Conservation (phyloP, 1,284 basidiomycete species). For the Grifola frondosa region DNA sequence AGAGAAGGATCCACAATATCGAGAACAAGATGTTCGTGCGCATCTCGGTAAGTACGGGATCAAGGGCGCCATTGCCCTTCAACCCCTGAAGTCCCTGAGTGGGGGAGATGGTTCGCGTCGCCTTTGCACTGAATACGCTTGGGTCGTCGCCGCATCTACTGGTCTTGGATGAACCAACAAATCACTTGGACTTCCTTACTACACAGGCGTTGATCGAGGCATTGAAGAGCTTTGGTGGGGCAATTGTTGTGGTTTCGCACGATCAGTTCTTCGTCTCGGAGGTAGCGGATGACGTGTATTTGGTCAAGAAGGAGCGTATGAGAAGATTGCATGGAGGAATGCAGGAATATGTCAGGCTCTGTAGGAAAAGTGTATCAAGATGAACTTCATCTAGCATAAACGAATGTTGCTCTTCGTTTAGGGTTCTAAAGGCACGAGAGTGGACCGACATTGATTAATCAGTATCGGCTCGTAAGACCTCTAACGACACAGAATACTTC, state of each 20-base stretch:
- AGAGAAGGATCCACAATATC: constrained; percentile 26
- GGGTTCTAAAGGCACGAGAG: no score
- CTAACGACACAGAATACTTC: no score
- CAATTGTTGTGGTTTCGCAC: constrained; percentile 15
- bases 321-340: constrained; percentile 41
- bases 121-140: constrained; percentile 47
- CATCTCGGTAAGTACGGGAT: constrained; percentile 53
- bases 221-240: constrained; percentile 15
- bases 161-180: constrained; percentile 86
- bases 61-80: constrained; percentile 42
- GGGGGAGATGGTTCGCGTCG: constrained; percentile 59
- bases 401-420: no score
- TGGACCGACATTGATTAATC: no score
- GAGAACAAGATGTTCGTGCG: constrained; percentile 37
- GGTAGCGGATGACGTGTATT: constrained; percentile 41
- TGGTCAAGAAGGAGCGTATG: constrained; percentile 41
- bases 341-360: constrained; percentile 20
- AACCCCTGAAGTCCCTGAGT: constrained; percentile 44
- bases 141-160: constrained; percentile 82
- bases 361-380: constrained; percentile 10
- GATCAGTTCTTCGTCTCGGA: constrained; percentile 23
- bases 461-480: no score
- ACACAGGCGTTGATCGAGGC: constrained; percentile 16
- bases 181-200: constrained; percentile 78
- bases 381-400: not conserved